A percentile compares a stretch with the other conserved stretches of the same genome.
Evolutionary conservation across 179 eudicot species (phyloP).

Genomic region (Camellia oleifera): DNA sequence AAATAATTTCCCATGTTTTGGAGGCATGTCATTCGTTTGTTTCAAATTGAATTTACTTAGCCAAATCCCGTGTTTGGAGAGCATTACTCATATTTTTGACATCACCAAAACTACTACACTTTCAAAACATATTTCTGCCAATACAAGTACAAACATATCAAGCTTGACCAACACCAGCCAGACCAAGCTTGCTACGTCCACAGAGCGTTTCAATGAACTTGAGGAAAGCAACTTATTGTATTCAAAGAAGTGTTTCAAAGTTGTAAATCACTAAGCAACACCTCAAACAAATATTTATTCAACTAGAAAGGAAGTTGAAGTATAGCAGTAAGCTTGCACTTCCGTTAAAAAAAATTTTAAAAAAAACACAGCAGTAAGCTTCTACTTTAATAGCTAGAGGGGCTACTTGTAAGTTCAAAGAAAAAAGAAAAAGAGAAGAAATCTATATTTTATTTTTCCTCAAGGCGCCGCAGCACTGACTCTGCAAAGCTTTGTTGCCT

Average conservation of each 20-base stretch:
- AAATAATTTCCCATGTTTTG: no score
- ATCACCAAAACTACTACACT: not conserved
- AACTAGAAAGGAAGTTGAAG: not conserved
- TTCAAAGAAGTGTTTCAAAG: not conserved
- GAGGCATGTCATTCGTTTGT: no score
- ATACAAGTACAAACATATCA: not conserved
- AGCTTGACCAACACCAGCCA: not conserved
- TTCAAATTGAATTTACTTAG: no score
- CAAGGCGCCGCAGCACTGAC: conserved; percentile 52
- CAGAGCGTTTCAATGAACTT: not conserved
- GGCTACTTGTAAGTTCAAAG: not conserved
- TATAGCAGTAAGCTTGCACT: not conserved
- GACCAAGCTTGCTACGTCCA: not conserved
- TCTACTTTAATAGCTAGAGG: not conserved
- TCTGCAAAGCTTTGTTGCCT: conserved; percentile 86
- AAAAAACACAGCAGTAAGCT: not conserved
- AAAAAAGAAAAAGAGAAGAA: not conserved
- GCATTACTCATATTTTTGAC: not conserved
- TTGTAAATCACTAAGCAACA: not conserved
- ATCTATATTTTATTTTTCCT: conserved; percentile 35
- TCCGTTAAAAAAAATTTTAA: no score
- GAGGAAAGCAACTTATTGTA: not conserved
- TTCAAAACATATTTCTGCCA: not conserved
- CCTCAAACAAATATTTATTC: not conserved
- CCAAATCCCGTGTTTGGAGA: no score